Evolutionary conservation across 2,329 filamentous ascomycete species (phyloP).

Genomic region (Nannizziopsis arthrosporioides): DNA sequence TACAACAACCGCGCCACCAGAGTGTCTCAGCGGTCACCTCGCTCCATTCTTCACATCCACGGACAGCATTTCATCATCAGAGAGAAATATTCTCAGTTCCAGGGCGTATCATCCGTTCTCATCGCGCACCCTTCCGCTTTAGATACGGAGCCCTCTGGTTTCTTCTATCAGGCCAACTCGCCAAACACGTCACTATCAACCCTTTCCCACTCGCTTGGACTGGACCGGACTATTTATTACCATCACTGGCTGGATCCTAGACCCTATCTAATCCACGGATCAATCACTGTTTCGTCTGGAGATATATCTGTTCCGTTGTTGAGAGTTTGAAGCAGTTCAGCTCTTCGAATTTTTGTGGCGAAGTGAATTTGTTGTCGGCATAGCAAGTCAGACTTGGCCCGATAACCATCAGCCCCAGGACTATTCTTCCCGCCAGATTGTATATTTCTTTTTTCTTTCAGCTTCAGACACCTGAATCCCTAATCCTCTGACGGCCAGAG

Average conservation of each 20-base stretch:
- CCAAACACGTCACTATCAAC: not conserved
- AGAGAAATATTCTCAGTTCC: too few species aligned
- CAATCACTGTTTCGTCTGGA: not conserved
- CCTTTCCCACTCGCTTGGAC: not conserved
- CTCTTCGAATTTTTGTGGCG: not conserved
- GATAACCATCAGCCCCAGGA: not conserved
- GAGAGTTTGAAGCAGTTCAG: not conserved
- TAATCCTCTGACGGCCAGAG: too few species aligned
- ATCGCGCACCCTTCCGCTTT: too few species aligned
- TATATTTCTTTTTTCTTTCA: constrained; percentile 1
- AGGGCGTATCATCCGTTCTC: too few species aligned
- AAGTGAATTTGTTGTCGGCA: not conserved
- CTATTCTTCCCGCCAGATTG: not conserved
- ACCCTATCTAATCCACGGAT: not conserved
- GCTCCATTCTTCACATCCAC: too few species aligned
- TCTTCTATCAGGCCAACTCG: too few species aligned
- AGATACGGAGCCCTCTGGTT: too few species aligned
- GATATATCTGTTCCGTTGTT: not conserved
- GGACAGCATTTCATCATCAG: too few species aligned
- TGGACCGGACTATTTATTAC: not conserved
- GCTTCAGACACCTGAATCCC: not conserved
- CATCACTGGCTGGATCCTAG: not conserved
- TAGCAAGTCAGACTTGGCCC: not conserved
- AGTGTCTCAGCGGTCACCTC: too few species aligned
- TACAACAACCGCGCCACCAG: too few species aligned